These are phyloP conservation scores for Silene uniflora DNA, from an alignment of 148 eudicot genomes.

Conservation along the genomic window DNA sequence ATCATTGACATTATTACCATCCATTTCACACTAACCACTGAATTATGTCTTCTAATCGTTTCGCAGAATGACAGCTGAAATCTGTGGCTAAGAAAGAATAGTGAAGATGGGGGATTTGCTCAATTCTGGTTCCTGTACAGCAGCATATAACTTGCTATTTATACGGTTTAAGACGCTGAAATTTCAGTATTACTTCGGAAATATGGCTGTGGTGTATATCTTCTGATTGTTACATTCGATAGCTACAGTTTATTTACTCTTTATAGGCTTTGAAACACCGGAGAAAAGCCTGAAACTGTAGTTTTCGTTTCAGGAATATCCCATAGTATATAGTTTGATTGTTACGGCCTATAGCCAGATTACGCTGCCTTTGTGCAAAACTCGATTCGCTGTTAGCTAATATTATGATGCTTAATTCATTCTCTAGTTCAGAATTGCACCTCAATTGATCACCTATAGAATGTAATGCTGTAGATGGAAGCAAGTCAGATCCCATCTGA, in stretches of 20 bases:
- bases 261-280: neutral
- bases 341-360: slow-evolving; percentile 8
- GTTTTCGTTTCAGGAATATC: slow-evolving; percentile 11
- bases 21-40: neutral
- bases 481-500: neutral
- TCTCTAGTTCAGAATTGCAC: neutral
- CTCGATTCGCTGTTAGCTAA: neutral
- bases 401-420: neutral
- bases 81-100: neutral
- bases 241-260: slow-evolving; percentile 1
- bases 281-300: neutral
- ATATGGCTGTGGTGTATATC: slow-evolving; percentile 19
- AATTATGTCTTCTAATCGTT: neutral
- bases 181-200: slow-evolving; percentile 9
- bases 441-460: neutral
- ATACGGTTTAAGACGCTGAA: neutral
- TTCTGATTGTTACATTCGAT: slow-evolving; percentile 14
- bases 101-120: neutral
- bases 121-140: neutral
- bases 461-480: neutral
- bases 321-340: too few relatives aligned
- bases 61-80: neutral
- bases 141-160: neutral
- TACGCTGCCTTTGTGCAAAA: neutral
- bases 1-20: neutral